These are phyloP conservation scores for Aphanomyces cochlioides DNA, from an alignment of 352 stramenopile species.

Conservation along the genomic window DNA sequence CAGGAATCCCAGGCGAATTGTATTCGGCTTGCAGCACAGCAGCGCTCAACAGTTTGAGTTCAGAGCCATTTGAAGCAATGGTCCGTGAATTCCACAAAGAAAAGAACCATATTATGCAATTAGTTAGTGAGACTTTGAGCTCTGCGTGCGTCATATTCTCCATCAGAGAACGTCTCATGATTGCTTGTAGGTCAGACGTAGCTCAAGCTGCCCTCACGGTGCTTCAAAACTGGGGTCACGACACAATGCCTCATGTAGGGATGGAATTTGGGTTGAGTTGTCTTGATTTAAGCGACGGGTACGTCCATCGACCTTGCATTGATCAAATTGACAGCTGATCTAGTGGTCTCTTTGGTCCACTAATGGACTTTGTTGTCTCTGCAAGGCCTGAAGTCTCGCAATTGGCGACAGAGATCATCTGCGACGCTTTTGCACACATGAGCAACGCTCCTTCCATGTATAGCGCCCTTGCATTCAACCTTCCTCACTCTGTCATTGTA, in stretches of 20 bases:
- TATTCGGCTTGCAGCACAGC: conserved; percentile 11
- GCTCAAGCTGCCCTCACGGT: conserved; percentile 12
- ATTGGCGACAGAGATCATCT: conserved; percentile 29
- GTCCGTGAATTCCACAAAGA: conserved; percentile 22
- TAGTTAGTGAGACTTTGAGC: conserved; percentile 11
- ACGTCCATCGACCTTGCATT: background rate
- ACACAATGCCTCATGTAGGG: conserved; percentile 22
- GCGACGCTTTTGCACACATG: conserved; percentile 25
- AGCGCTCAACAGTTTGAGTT: background rate
- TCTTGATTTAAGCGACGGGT: conserved; percentile 26
- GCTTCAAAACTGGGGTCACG: conserved; percentile 30
- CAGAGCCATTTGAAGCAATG: background rate
- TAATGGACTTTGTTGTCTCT: conserved; percentile 13
- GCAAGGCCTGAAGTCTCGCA: conserved; percentile 21
- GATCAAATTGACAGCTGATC: background rate
- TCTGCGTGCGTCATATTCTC: conserved; percentile 14
- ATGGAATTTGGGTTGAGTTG: conserved; percentile 24
- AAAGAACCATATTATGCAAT: conserved; percentile 11
- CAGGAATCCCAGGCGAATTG: conserved; percentile 24
- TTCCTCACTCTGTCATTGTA: background rate
- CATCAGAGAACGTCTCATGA: background rate
- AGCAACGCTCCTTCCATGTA: background rate
- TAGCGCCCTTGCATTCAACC: background rate
- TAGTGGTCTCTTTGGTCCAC: conserved; percentile 16
- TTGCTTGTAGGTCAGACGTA: conserved; percentile 11